These are phyloP conservation scores for Hygrophorus pudorinus DNA, from an alignment of 768 basidiomycete species.

Conservation along the genomic window DNA sequence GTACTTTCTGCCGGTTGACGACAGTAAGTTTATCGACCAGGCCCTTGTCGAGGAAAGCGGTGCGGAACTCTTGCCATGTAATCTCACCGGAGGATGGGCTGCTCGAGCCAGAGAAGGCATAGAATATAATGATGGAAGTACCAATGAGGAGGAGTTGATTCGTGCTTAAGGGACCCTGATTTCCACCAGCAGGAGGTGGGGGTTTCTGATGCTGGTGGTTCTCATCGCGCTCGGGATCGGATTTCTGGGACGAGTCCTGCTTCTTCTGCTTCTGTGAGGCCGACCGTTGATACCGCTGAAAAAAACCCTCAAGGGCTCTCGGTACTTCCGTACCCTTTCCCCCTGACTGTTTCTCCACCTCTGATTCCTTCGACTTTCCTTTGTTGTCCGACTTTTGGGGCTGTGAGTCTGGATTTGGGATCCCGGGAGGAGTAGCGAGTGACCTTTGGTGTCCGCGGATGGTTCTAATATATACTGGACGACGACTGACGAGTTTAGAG, in stretches of 20 bases:
- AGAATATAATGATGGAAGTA: conserved; percentile 48
- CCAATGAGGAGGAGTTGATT: conserved; percentile 42
- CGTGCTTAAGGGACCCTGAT: conserved; percentile 49
- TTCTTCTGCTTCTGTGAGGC: conserved; percentile 23
- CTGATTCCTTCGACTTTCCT: conserved; percentile 21
- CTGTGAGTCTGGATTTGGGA: background rate
- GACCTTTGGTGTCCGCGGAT: background rate
- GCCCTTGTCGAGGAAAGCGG: conserved; percentile 92
- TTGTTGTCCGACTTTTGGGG: conserved; percentile 1
- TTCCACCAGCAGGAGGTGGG: conserved; percentile 41
- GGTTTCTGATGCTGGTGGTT: conserved; percentile 21
- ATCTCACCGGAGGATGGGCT: conserved; percentile 70
- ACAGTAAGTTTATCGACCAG: conserved; percentile 91
- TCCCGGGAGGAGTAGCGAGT: conserved; percentile 2
- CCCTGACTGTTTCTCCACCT: conserved; percentile 20
- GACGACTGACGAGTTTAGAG: background rate
- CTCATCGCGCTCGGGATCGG: conserved; percentile 27
- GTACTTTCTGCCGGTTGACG: conserved; percentile 82
- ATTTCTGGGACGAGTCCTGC: conserved; percentile 22
- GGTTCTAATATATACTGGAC: background rate
- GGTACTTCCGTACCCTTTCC: conserved; percentile 32
- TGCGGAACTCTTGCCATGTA: conserved; percentile 99
- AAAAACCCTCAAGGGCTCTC: conserved; percentile 70
- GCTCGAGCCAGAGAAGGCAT: conserved; percentile 53
- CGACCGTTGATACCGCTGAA: conserved; percentile 45